Base-by-base conservation (phyloP, 139 green algal species). In the Asterochloris sp. region DNA sequence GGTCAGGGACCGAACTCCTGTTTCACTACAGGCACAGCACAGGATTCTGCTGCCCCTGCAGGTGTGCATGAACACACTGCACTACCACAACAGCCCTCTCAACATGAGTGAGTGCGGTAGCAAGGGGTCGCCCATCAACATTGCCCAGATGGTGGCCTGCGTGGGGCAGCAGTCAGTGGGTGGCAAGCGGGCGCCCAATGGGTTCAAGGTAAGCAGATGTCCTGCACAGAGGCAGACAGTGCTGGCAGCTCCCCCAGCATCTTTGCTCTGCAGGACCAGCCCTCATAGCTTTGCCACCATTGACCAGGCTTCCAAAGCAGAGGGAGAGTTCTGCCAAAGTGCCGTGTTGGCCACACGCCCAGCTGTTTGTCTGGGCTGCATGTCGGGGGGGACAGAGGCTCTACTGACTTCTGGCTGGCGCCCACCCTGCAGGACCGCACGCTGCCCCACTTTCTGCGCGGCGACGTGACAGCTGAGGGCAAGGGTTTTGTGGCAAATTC, bases 111-210 rank as follows among this genome's bases (percentile, higher is more conserved):
- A 97, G 89, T 98, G 95, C 83, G 97, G 97, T 21, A 93, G 87
- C 85, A 99, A 99, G 88, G 97, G 97, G 38, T 96, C 90, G 0
- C 91, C 97, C 74, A 98, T 99, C 90, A 99, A 99, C 91, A 99
- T 99, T 80, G 93, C 93, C 60, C 96, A 98, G 91, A 99, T 99
- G 96, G 93, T 99, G 61, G 96, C 96, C 1, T 98, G 95, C 84
- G 97, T 99, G 79, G 97, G 97, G 0, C 97, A 99, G 91, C 96
- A 99, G 90, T 73, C 61, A 10, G 97, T 99, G 78, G 87, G 91
- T n/a, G 97, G 97, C 68, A 93, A 95, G 79, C 90, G 97, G 26
- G 88, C 85, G n/a, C 96, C 95, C 83, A 94, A 99, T 80, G 96
- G 97, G 9, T 99, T 99, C 88, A 88, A 86, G 76, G 81, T 80